Evolutionary conservation across 495 filamentous ascomycete genomes (phyloP).

Genomic region (Penicillium subrubescens): DNA sequence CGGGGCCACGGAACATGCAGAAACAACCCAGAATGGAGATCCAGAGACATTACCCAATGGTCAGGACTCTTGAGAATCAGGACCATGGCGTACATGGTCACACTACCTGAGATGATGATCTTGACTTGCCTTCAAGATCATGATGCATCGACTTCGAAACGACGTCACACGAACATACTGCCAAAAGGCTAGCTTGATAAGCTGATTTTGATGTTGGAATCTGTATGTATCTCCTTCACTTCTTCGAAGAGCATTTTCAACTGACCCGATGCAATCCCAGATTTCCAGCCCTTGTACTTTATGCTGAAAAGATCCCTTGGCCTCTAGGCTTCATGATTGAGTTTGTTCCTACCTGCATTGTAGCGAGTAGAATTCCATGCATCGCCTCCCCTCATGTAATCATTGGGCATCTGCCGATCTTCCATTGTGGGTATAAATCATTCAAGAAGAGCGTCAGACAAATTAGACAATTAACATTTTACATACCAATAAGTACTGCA

Average conservation of each 20-base stretch:
- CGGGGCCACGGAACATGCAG: neutral
- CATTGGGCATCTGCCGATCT: too few relatives aligned
- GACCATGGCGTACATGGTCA: conserved; percentile 14
- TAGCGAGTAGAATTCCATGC: neutral
- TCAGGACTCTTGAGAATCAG: neutral
- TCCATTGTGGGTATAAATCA: too few relatives aligned
- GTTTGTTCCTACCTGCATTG: neutral
- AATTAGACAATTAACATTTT: too few relatives aligned
- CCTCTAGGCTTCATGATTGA: neutral
- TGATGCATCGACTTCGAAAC: conserved; percentile 11
- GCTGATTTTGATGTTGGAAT: neutral
- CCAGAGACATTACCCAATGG: neutral
- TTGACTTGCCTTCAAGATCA: conserved; percentile 8
- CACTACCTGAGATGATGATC: conserved; percentile 11
- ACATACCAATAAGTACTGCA: too few relatives aligned
- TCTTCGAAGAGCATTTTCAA: neutral
- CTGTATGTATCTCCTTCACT: neutral
- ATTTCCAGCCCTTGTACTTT: neutral
- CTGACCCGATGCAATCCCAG: neutral
- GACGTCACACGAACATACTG: conserved; percentile 6
- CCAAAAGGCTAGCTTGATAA: neutral
- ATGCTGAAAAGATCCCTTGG: neutral
- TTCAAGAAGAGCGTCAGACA: too few relatives aligned
- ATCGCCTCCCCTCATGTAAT: too few relatives aligned
- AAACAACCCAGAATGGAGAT: neutral